Base-by-base conservation (phyloP, 177 flowering plant genomes). In the Vitis hybrid region DNA sequence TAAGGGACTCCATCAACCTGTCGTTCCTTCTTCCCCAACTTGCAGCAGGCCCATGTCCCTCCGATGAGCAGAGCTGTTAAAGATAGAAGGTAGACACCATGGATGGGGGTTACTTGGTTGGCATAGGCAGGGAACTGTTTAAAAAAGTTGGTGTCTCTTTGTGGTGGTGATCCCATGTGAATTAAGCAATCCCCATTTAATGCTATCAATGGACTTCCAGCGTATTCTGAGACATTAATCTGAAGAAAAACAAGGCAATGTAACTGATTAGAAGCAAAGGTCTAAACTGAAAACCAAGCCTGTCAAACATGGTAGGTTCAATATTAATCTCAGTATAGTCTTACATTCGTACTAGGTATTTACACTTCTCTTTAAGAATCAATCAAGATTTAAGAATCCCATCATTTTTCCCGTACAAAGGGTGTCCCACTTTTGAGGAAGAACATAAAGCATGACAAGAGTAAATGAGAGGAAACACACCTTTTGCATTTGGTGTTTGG, bases 31-130 rank as follows among this genome's bases (percentile, higher is more conserved):
- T 57, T 71, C 58, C 66, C 49, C 53, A 64, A 55, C 71, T 73
- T 78, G 78, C 78, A 78, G 63, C 79, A 81, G 24, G 76, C 74
- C 78, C 76, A 81, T 7, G 61, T 54, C 20, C 65, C 78, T 57
- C 78, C 80, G 19, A 74, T 33, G 22, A 76, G 44, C 44, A 76
- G 14, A 66, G 59, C 67, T 10, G 65, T 64, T 0, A 50, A 33
- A 44, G 72, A 47, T 3, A 75, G 22, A 14, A 75, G 53, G 66
- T 69, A 75, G 3, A 50, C 68, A 1, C 73, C 83, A 62, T 72
- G 58, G 22, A 67, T 59, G 18, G 79, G 83, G 44, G 73, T 65
- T 33, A 61, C 60, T 14, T 55, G 71, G 73, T 51, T 49, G 47
- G 65, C 67, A 67, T 62, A 76, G 11, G 64, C 64, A 62, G 73